phyloP scores from a whole-genome alignment of 257 asterid genomes.

The Handroanthus guayacan region DNA sequence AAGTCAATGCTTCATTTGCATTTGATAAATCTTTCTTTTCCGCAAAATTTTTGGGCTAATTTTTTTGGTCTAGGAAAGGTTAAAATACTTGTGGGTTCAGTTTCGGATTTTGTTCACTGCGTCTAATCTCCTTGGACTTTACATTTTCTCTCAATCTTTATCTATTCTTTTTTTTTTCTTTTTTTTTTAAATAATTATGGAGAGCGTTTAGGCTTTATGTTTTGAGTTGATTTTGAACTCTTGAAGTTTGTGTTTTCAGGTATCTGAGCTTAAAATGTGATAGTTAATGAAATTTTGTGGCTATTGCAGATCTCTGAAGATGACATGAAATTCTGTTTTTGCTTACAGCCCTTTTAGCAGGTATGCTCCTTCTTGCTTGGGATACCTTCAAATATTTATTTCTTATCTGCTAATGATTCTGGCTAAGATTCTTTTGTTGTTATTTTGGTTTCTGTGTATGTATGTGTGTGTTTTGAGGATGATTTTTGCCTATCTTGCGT shows the following conservation, averaged over 20 bases:
- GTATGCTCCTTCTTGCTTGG: slow-evolving; percentile 23
- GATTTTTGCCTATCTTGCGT: slow-evolving; percentile 28
- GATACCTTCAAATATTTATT: neutral
- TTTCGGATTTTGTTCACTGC: slow-evolving; percentile 32
- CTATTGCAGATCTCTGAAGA: slow-evolving; percentile 46
- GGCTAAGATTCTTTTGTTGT: slow-evolving; percentile 18
- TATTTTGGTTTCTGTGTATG: neutral
- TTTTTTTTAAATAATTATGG: neutral
- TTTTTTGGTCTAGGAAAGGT: slow-evolving; percentile 7
- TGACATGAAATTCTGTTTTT: slow-evolving; percentile 22
- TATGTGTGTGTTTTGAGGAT: slow-evolving; percentile 3
- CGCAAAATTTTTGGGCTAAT: neutral
- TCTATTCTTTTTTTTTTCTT: neutral
- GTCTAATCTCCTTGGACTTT: slow-evolving; percentile 26
- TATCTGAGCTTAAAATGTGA: slow-evolving; percentile 9
- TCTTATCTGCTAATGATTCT: slow-evolving; percentile 32
- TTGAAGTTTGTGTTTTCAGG: slow-evolving; percentile 9
- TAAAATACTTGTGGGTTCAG: slow-evolving; percentile 21
- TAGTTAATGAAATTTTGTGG: slow-evolving; percentile 27
- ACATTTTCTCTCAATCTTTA: slow-evolving; percentile 4
- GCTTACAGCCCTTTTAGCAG: slow-evolving; percentile 34
- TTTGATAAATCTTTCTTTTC: slow-evolving; percentile 21
- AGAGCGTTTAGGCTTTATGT: slow-evolving; percentile 19
- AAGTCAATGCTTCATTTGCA: slow-evolving; percentile 41
- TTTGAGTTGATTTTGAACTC: slow-evolving; percentile 12